phyloP scores from a whole-genome alignment of 441 rosid species.

The Erodium chrysanthum region DNA sequence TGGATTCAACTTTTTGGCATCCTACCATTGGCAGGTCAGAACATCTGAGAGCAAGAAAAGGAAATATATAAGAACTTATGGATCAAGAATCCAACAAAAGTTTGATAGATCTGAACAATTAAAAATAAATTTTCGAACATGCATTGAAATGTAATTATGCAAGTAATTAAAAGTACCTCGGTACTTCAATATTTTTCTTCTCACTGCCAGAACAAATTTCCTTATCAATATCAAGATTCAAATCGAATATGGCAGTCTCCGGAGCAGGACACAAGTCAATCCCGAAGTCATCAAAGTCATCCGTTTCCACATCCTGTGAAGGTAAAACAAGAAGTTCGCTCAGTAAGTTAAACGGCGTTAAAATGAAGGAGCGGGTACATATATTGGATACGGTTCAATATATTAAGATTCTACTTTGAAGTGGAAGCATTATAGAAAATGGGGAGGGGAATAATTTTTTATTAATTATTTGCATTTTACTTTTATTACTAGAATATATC shows the following conservation, averaged over 20 bases:
- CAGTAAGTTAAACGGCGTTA: not conserved
- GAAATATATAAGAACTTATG: not conserved
- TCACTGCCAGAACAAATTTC: slow-evolving; percentile 10
- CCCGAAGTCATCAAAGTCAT: slow-evolving; percentile 42
- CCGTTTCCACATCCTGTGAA: slow-evolving; percentile 25
- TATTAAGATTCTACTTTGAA: not conserved
- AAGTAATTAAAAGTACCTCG: slow-evolving; percentile 22
- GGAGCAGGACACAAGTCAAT: slow-evolving; percentile 31
- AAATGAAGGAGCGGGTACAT: not conserved
- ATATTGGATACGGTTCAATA: not conserved
- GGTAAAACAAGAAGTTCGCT: slow-evolving; percentile 8
- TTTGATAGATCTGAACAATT: not conserved
- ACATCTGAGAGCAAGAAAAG: slow-evolving; percentile 22
- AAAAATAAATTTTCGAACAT: slow-evolving; percentile 2
- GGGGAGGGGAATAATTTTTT: not conserved
- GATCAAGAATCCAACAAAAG: slow-evolving; percentile 10
- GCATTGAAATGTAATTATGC: not conserved
- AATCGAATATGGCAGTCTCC: slow-evolving; percentile 19
- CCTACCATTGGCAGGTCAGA: slow-evolving; percentile 21
- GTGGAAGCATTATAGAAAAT: not conserved
- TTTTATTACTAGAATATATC: too few relatives aligned
- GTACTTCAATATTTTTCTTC: slow-evolving; percentile 13
- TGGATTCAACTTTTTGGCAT: slow-evolving; percentile 26
- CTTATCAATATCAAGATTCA: slow-evolving; percentile 21
- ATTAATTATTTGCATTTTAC: too few relatives aligned